Base-by-base conservation (phyloP, 1,139 yeast species). In the Blastobotrys illinoisensis region DNA sequence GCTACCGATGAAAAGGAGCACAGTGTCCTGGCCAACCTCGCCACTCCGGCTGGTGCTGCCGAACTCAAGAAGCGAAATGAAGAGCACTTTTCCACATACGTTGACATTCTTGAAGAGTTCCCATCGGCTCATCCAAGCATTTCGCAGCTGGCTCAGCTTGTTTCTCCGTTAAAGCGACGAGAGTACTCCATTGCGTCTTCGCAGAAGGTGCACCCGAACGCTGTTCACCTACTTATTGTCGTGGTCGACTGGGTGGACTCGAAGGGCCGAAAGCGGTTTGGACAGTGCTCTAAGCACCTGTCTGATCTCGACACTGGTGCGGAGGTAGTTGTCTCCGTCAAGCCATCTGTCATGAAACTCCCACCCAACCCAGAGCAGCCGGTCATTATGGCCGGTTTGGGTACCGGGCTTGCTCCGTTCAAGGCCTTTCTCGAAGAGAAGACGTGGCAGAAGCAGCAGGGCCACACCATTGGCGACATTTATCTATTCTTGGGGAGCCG, bases 181-280 rank as follows among this genome's bases (percentile, higher is more conserved):
- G 99, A 93, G 73, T 93, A 93, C 71, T 91, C 98, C n/a, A 93
- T 93, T 72, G 98, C 99, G 3, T 90, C 97, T 1, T 91, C 98
- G 36, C 99, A 93, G 74, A 88, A 80, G 69, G 78, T 88, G 64
- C 98, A 91, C 74, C 88, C 93, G 56, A 88, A 88, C 69, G 93
- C 93, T 36, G 90, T 93, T 50, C 98, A 91, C 69, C 76, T 93
- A 68, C 80, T 93, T 68, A 84, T 93, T 71, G 99, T 93, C 59
- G 98, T 91, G 54, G 98, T 91, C 56, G 97, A 91, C 72, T 93
- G 99, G 99, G 78, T 84, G 54, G 97, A 91, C 71, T 79, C 86
- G 53, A 79, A 80, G 69, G 97, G 97, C 52, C 82, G 97, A 70
- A 81, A 80, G 68, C 83, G 98, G 74, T 90, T 74, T 70, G 99